Conservation (phyloP, 306 rosid species). For the Vigna hirtella region DNA sequence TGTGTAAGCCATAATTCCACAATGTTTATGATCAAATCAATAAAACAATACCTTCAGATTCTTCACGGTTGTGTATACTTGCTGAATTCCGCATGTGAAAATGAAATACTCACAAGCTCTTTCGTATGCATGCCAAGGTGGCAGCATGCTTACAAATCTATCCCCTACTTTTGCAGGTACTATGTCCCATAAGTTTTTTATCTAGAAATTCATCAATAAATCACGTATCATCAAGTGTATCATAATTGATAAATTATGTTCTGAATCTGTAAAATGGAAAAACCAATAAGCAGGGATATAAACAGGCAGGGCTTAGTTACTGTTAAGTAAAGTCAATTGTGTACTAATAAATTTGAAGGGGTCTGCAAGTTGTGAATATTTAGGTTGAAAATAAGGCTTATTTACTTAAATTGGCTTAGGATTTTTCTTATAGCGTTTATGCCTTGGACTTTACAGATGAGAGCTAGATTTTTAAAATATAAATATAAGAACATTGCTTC, state of each 20-base stretch:
- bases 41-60: conserved; percentile 76
- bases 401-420: too few species aligned
- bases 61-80: conserved; percentile 79
- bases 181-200: conserved; percentile 71
- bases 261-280: too few species aligned
- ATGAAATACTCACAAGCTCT: conserved; percentile 89
- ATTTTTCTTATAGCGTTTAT: too few species aligned
- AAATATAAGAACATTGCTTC: too few species aligned
- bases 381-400: too few species aligned
- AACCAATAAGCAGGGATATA: too few species aligned
- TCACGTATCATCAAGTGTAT: conserved; percentile 20
- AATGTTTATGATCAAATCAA: conserved; percentile 11
- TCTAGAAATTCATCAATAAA: conserved; percentile 54
- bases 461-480: too few species aligned
- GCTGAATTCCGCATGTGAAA: conserved; percentile 77
- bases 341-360: too few species aligned
- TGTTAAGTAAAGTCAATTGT: too few species aligned
- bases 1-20: not conserved
- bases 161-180: conserved; percentile 88
- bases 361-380: too few species aligned
- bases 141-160: conserved; percentile 94
- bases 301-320: too few species aligned
- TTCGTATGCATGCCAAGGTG: conserved; percentile 99
- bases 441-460: too few species aligned
- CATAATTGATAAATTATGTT: not conserved